Conservation (phyloP, 495 filamentous ascomycete genomes). For the Podospora australis region DNA sequence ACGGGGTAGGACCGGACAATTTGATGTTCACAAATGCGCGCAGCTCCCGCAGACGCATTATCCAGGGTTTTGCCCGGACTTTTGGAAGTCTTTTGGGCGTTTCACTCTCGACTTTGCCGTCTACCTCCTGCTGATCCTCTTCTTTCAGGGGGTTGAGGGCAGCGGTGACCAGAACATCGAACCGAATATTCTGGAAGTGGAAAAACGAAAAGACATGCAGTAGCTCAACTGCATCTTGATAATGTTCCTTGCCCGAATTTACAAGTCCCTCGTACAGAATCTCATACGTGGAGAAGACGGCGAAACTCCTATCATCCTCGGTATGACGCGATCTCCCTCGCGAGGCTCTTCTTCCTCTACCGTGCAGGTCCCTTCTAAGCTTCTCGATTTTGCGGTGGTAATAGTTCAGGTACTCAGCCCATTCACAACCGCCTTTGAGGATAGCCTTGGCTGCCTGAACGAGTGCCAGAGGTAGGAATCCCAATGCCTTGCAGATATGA, state of each 20-base stretch:
- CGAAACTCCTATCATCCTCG: background rate
- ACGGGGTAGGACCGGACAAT: background rate
- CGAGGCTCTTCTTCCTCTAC: background rate
- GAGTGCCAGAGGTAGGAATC: conserved; percentile 32
- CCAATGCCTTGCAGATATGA: conserved; percentile 25
- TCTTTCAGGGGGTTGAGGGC: conserved; percentile 1
- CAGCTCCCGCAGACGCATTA: background rate
- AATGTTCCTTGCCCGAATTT: background rate
- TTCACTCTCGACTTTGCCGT: background rate
- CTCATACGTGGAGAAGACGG: conserved; percentile 8
- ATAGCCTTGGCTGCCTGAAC: conserved; percentile 36
- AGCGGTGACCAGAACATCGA: background rate
- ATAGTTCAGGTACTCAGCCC: conserved; percentile 1
- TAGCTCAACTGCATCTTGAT: conserved; percentile 3
- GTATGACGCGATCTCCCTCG: background rate
- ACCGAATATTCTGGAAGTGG: conserved; percentile 4
- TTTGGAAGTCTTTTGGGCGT: background rate
- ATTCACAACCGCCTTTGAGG: background rate
- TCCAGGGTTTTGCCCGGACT: background rate
- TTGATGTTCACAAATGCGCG: background rate
- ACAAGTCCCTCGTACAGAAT: conserved; percentile 2
- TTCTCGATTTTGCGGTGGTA: background rate
- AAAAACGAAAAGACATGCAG: conserved; percentile 9
- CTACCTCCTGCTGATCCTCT: background rate
- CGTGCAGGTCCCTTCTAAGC: background rate